phyloP scores from a whole-genome alignment of 805 yeast genomes.

The Osmozyma mogii region DNA sequence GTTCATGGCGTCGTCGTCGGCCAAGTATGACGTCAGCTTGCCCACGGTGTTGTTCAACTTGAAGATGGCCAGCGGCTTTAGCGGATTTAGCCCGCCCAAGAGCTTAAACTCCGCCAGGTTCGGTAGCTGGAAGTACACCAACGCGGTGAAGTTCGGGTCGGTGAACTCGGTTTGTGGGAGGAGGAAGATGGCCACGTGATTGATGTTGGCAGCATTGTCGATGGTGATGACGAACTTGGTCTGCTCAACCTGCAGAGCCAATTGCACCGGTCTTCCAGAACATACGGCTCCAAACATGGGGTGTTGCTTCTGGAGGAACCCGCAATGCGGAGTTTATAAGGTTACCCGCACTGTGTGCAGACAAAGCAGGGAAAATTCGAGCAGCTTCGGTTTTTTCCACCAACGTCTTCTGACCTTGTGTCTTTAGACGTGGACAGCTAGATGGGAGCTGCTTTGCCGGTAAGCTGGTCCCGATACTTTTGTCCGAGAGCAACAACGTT shows the following conservation, averaged over 20 bases:
- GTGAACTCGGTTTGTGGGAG: constrained; percentile 65
- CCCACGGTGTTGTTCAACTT: constrained; percentile 47
- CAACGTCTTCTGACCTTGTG: constrained; percentile 3
- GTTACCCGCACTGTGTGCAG: constrained; percentile 1
- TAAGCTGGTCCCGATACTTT: constrained; percentile 40
- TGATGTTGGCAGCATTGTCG: constrained; percentile 54
- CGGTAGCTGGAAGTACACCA: constrained; percentile 83
- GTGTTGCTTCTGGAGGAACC: not conserved
- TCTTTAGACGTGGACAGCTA: constrained; percentile 15
- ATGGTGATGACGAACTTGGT: constrained; percentile 60
- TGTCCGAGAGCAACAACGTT: constrained; percentile 56
- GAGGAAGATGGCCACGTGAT: constrained; percentile 77
- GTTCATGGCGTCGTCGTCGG: constrained; percentile 22
- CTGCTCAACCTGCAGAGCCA: constrained; percentile 60
- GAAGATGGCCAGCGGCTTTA: constrained; percentile 88
- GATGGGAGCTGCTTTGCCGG: constrained; percentile 4
- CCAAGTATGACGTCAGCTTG: constrained; percentile 9
- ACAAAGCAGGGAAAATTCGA: constrained; percentile 2
- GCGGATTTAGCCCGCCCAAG: constrained; percentile 52
- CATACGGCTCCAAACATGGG: constrained; percentile 69
- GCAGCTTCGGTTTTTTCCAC: not conserved
- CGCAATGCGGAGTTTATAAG: no score
- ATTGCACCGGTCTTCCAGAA: constrained; percentile 56
- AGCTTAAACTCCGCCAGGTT: constrained; percentile 51
- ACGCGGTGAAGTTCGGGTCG: constrained; percentile 69